Conservation (phyloP, 495 filamentous ascomycete genomes). For the Apiosordaria backusii region DNA sequence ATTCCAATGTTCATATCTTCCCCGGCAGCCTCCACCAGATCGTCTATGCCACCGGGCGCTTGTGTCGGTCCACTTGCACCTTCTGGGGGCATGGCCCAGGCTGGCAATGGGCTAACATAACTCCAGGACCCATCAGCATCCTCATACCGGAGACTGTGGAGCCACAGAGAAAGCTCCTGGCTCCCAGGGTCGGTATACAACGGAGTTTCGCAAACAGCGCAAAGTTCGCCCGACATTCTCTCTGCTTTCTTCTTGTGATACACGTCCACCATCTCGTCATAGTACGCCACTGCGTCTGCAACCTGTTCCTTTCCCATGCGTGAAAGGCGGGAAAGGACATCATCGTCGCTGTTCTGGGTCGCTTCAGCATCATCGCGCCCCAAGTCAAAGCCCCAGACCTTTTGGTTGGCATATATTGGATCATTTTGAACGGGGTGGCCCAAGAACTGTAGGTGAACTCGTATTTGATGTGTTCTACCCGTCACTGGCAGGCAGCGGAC, state of each 20-base stretch:
- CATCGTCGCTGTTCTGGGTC: conserved; percentile 69
- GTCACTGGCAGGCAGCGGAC: conserved; percentile 92
- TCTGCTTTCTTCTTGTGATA: conserved; percentile 87
- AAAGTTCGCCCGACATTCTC: conserved; percentile 81
- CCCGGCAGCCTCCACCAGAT: conserved; percentile 46
- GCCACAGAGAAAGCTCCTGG: conserved; percentile 88
- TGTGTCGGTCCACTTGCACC: conserved; percentile 57
- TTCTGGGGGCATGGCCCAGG: conserved; percentile 77
- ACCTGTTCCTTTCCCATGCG: conserved; percentile 94
- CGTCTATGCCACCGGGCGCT: conserved; percentile 53
- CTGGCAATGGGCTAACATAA: conserved; percentile 79
- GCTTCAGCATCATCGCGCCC: conserved; percentile 65
- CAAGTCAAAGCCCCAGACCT: conserved; percentile 79
- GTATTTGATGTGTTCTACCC: conserved; percentile 89
- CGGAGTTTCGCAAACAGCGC: conserved; percentile 76
- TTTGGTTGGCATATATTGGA: conserved; percentile 92
- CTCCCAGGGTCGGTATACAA: conserved; percentile 86
- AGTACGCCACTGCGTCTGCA: conserved; percentile 86
- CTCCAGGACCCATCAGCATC: conserved; percentile 76
- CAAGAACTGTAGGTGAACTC: conserved; percentile 91
- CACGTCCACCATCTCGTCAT: conserved; percentile 82
- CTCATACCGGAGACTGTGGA: conserved; percentile 87
- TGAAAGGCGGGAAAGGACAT: conserved; percentile 77
- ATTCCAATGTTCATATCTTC: conserved; percentile 21
- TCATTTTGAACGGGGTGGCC: conserved; percentile 96